Conservation (phyloP, 208 protist genomes). For the Leishmania lainsoni region DNA sequence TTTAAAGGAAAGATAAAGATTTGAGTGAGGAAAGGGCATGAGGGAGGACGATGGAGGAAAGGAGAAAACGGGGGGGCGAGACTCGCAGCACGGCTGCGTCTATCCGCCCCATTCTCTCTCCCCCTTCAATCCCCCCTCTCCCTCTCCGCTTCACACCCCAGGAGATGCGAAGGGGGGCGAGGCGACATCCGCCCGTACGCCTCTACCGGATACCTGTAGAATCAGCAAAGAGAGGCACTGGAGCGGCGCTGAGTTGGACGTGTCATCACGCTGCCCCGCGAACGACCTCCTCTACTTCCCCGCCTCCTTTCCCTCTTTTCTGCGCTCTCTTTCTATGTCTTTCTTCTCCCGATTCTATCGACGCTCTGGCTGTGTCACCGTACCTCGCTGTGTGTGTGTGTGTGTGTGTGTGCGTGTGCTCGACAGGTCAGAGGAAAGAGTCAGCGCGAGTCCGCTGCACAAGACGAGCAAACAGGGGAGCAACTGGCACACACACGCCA, state of each 20-base stretch:
- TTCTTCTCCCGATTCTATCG: background rate
- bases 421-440: background rate
- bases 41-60: background rate
- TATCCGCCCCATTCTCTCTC: background rate
- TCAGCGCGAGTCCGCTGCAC: background rate
- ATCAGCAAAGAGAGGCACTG: background rate
- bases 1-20: background rate
- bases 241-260: background rate
- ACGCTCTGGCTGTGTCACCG: background rate
- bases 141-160: background rate
- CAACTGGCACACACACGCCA: background rate
- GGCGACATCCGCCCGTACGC: background rate
- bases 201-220: background rate
- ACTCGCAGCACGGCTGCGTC: background rate
- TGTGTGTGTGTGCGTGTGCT: background rate
- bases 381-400: background rate
- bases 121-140: background rate
- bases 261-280: background rate
- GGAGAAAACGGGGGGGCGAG: background rate
- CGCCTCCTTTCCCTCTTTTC: background rate
- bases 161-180: background rate
- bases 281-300: background rate
- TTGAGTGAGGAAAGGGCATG: background rate
- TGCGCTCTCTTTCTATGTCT: background rate
- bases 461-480: background rate